Conservation (phyloP, 768 basidiomycete species). For the Russula sp. region DNA sequence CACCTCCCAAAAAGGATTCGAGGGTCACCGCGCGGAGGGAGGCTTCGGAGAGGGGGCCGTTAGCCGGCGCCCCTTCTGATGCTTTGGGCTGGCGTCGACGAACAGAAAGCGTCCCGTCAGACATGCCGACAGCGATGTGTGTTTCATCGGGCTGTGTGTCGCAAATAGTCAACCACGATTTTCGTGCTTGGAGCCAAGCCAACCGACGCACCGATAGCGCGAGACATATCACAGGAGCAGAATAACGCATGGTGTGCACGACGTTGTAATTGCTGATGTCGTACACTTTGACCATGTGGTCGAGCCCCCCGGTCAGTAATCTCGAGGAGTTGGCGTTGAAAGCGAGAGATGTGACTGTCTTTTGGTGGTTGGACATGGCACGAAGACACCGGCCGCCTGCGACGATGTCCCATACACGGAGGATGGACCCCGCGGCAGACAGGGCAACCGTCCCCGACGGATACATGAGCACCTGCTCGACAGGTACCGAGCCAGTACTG, state of each 20-base stretch:
- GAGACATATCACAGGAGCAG: slow-evolving; percentile 83
- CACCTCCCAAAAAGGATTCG: slow-evolving; percentile 58
- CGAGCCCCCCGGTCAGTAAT: slow-evolving; percentile 84
- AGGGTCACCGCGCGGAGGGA: slow-evolving; percentile 51
- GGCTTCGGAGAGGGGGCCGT: slow-evolving; percentile 33
- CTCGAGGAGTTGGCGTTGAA: slow-evolving; percentile 73
- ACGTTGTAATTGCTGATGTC: slow-evolving; percentile 92
- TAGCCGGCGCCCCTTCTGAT: slow-evolving; percentile 42
- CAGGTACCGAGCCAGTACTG: slow-evolving; percentile 45
- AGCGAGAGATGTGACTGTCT: slow-evolving; percentile 86
- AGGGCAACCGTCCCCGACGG: slow-evolving; percentile 83
- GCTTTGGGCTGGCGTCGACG: slow-evolving; percentile 78
- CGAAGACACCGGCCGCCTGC: slow-evolving; percentile 84
- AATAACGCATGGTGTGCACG: slow-evolving; percentile 97
- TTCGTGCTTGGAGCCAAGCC: neutral
- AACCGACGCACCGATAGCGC: slow-evolving; percentile 73
- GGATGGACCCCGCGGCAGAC: slow-evolving; percentile 85
- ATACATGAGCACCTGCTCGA: slow-evolving; percentile 91
- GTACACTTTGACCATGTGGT: slow-evolving; percentile 99
- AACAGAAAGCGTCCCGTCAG: slow-evolving; percentile 96
- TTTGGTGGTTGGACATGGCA: slow-evolving; percentile 96
- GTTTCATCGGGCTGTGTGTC: slow-evolving; percentile 87
- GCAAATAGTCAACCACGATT: slow-evolving; percentile 10
- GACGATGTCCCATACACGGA: slow-evolving; percentile 93
- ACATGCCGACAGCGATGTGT: slow-evolving; percentile 95